phyloP scores from a whole-genome alignment of 1,284 basidiomycete species.

The Ceratobasidium sp. region DNA sequence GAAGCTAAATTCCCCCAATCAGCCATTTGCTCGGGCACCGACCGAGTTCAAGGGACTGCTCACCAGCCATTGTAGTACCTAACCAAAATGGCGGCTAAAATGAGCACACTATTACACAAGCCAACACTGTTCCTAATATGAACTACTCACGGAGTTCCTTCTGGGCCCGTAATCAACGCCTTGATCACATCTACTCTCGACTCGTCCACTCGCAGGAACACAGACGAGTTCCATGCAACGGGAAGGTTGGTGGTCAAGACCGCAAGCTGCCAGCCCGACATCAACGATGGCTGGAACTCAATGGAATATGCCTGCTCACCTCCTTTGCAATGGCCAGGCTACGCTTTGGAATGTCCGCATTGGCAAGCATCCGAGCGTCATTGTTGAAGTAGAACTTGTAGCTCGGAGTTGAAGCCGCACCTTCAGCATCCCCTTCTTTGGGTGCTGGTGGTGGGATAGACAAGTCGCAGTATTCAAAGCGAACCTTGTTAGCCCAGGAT shows the following conservation, averaged over 20 bases:
- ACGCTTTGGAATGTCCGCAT: conserved; percentile 81
- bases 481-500: conserved; percentile 77
- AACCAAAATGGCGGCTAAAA: conserved; percentile 29
- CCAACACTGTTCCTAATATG: conserved; percentile 40
- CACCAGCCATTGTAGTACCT: conserved; percentile 86
- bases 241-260: conserved; percentile 89
- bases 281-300: background rate
- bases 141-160: conserved; percentile 82
- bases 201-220: conserved; percentile 87
- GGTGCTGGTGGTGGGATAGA: conserved; percentile 56
- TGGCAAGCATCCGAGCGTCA: conserved; percentile 78
- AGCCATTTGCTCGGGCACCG: background rate
- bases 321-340: conserved; percentile 92
- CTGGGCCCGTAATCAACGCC: conserved; percentile 84
- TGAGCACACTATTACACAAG: conserved; percentile 24
- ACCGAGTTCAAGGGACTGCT: conserved; percentile 46
- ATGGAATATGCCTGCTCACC: conserved; percentile 54
- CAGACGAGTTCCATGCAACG: conserved; percentile 86
- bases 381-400: conserved; percentile 81
- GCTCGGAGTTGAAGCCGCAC: conserved; percentile 58
- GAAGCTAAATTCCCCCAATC: conserved; percentile 55
- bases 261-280: conserved; percentile 66
- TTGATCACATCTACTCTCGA: conserved; percentile 89
- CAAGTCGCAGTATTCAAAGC: conserved; percentile 89
- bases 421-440: conserved; percentile 50